These are phyloP conservation scores for Mucor circinelloides DNA, from an alignment of 371 early-diverging fungal genomes.

Conservation along the genomic window DNA sequence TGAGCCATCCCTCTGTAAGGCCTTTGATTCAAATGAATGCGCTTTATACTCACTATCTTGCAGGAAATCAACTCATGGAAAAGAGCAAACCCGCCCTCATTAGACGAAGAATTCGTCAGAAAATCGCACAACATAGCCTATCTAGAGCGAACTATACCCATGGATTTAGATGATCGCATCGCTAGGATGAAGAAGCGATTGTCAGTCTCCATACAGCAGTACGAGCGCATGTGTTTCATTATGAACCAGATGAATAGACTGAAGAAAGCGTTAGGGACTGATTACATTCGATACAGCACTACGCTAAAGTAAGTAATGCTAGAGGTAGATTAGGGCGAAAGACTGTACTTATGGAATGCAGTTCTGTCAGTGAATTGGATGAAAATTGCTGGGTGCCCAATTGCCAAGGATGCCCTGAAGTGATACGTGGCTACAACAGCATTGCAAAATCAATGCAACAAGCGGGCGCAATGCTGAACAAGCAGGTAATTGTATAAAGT, in stretches of 20 bases:
- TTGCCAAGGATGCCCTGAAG: constrained; percentile 52
- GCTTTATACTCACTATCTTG: background rate
- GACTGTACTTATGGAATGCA: background rate
- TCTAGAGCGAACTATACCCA: constrained; percentile 32
- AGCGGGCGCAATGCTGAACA: constrained; percentile 31
- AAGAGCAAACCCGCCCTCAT: constrained; percentile 41
- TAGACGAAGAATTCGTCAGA: constrained; percentile 56
- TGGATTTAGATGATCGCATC: constrained; percentile 42
- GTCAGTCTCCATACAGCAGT: constrained; percentile 52
- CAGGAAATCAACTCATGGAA: constrained; percentile 45
- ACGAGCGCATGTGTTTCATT: constrained; percentile 54
- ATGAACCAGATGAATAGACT: constrained; percentile 61
- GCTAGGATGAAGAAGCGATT: constrained; percentile 28
- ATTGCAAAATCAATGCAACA: constrained; percentile 52
- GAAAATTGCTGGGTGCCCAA: constrained; percentile 53
- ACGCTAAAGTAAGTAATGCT: constrained; percentile 46
- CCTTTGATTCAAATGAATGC: too few relatives aligned
- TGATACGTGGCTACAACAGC: constrained; percentile 48
- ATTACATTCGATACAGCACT: constrained; percentile 55
- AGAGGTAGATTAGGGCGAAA: background rate
- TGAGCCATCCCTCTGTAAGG: constrained; percentile 66
- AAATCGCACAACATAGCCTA: constrained; percentile 20
- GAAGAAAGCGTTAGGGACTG: constrained; percentile 56
- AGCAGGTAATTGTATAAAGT: constrained; percentile 12
- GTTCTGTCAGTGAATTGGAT: constrained; percentile 39